Evolutionary conservation across 768 basidiomycete genomes (phyloP).

Genomic region (Cystofilobasidium capitatum): DNA sequence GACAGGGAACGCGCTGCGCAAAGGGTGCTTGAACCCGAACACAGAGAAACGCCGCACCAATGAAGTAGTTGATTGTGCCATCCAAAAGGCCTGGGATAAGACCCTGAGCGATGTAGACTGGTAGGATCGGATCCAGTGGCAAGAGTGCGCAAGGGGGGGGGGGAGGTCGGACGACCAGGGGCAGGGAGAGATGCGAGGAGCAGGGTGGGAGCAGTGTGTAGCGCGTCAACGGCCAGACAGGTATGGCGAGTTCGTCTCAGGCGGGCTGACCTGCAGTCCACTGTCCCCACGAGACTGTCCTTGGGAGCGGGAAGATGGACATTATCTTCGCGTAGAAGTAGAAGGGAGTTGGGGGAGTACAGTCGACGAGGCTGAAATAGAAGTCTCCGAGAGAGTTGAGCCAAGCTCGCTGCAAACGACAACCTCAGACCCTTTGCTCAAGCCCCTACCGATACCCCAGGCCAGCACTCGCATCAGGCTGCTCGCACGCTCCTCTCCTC

Average conservation of each 20-base stretch:
- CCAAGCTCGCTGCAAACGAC: too few relatives aligned
- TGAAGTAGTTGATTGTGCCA: constrained; percentile 20
- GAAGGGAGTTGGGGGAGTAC: background rate
- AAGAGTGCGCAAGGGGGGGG: too few relatives aligned
- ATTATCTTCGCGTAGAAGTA: background rate
- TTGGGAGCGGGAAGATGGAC: background rate
- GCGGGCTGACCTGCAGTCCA: background rate
- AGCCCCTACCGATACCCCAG: too few relatives aligned
- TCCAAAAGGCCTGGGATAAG: constrained; percentile 18
- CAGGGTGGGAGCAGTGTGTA: too few relatives aligned
- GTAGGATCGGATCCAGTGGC: too few relatives aligned
- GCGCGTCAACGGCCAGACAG: background rate
- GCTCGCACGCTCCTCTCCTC: too few relatives aligned
- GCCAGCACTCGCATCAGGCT: too few relatives aligned
- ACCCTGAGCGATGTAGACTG: constrained; percentile 23
- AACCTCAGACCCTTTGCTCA: too few relatives aligned
- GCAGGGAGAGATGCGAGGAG: too few relatives aligned
- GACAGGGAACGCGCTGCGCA: background rate
- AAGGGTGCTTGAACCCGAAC: background rate
- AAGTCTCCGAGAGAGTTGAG: too few relatives aligned
- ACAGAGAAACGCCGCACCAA: constrained; percentile 1
- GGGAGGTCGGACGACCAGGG: too few relatives aligned
- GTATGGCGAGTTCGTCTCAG: background rate
- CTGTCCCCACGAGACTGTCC: background rate
- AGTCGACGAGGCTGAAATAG: background rate